Percentiles rank a stretch among this genome's conserved stretches.
Evolutionary conservation across 441 rosid species (phyloP).

Genomic region (Melianthus villosus): DNA sequence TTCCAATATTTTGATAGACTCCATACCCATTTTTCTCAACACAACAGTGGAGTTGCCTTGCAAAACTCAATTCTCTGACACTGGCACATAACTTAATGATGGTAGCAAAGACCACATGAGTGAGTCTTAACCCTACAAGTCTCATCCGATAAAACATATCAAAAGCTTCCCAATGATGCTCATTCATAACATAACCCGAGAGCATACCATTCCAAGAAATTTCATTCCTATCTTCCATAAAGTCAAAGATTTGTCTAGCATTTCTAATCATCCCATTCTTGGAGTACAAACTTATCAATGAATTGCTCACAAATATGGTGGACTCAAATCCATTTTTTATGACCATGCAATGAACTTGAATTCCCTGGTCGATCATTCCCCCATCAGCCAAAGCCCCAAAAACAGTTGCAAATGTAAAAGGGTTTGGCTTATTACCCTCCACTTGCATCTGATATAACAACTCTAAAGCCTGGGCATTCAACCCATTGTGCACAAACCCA

Average conservation of each 20-base stretch:
- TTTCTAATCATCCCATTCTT: slow-evolving; percentile 25
- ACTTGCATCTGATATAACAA: slow-evolving; percentile 25
- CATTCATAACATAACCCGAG: slow-evolving; percentile 26
- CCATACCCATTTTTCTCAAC: no score
- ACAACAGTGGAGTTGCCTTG: no score
- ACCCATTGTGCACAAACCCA: slow-evolving; percentile 37
- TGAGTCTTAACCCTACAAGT: slow-evolving; percentile 32
- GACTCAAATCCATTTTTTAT: slow-evolving; percentile 35
- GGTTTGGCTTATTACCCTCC: slow-evolving; percentile 31
- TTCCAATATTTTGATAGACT: no score
- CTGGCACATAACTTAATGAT: no score
- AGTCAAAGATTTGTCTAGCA: slow-evolving; percentile 26
- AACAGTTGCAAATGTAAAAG: slow-evolving; percentile 31
- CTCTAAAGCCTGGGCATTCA: slow-evolving; percentile 24
- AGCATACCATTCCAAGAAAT: slow-evolving; percentile 47
- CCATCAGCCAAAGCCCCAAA: slow-evolving; percentile 23
- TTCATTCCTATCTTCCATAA: slow-evolving; percentile 31
- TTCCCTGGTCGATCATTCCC: slow-evolving; percentile 21
- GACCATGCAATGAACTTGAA: slow-evolving; percentile 25
- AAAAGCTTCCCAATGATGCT: slow-evolving; percentile 26
- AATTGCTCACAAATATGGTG: slow-evolving; percentile 29
- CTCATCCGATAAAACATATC: slow-evolving; percentile 38
- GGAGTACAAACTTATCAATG: slow-evolving; percentile 32
- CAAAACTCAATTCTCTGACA: no score
- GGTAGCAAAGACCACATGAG: slow-evolving; percentile 26